These are phyloP conservation scores for Rusavskia elegans DNA, from an alignment of 495 filamentous ascomycete species.

Conservation along the genomic window DNA sequence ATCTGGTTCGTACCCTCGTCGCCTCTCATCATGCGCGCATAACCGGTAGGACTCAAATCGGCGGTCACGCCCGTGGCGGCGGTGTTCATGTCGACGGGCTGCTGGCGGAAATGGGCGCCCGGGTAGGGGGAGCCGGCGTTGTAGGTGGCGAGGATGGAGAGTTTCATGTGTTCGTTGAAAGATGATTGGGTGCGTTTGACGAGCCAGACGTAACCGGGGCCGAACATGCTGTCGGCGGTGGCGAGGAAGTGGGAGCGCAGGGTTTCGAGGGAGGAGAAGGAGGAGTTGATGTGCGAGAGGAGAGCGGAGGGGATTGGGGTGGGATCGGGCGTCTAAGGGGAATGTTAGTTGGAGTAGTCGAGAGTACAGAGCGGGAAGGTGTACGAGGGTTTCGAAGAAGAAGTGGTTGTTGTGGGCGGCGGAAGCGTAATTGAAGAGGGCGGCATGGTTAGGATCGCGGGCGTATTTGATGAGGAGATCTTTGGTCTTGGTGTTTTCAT, in stretches of 20 bases:
- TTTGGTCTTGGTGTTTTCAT: slow-evolving; percentile 39
- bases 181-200: slow-evolving; percentile 34
- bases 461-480: slow-evolving; percentile 60
- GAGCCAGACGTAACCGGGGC: slow-evolving; percentile 94
- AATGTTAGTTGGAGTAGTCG: neutral
- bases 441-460: slow-evolving; percentile 57
- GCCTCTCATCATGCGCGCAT: neutral
- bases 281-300: slow-evolving; percentile 32
- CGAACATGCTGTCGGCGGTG: slow-evolving; percentile 85
- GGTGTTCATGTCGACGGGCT: slow-evolving; percentile 69
- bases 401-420: slow-evolving; percentile 96
- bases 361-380: slow-evolving; percentile 1
- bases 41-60: slow-evolving; percentile 2
- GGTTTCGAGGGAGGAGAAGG: slow-evolving; percentile 69
- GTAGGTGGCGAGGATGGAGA: slow-evolving; percentile 79
- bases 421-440: slow-evolving; percentile 84
- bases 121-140: slow-evolving; percentile 79
- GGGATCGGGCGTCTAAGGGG: slow-evolving; percentile 25
- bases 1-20: neutral
- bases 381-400: slow-evolving; percentile 63
- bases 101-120: slow-evolving; percentile 65
- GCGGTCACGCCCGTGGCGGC: slow-evolving; percentile 7
- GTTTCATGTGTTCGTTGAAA: slow-evolving; percentile 20
- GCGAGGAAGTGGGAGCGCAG: slow-evolving; percentile 62
- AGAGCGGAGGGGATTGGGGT: slow-evolving; percentile 36